phyloP scores from a whole-genome alignment of 768 basidiomycete species.

The Albatrellus ellisii region DNA sequence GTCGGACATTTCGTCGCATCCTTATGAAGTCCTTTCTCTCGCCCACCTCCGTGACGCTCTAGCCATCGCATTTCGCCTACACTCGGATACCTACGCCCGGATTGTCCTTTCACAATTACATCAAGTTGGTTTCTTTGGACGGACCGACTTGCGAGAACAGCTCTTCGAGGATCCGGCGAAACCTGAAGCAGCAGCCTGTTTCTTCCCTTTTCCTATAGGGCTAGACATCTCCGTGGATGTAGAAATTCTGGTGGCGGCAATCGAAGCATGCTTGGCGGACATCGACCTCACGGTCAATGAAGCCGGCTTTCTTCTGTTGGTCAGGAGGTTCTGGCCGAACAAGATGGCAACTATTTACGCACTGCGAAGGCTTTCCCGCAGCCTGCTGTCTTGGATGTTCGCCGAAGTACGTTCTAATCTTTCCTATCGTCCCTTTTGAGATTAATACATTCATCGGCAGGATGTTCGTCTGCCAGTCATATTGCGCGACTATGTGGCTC shows the following conservation, averaged over 20 bases:
- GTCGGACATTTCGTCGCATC: conserved; percentile 23
- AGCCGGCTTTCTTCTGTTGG: conserved; percentile 55
- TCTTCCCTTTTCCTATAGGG: conserved; percentile 57
- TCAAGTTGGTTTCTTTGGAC: conserved; percentile 47
- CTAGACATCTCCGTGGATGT: conserved; percentile 63
- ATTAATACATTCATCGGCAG: conserved; percentile 21
- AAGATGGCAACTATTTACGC: conserved; percentile 63
- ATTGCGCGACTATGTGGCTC: conserved; percentile 54
- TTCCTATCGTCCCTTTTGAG: neutral
- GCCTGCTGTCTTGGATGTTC: conserved; percentile 57
- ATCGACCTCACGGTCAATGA: conserved; percentile 67
- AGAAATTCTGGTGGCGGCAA: conserved; percentile 54
- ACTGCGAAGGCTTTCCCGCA: conserved; percentile 42
- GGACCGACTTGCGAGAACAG: conserved; percentile 23
- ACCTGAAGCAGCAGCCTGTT: conserved; percentile 29
- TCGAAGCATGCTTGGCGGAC: conserved; percentile 60
- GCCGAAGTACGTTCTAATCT: conserved; percentile 38
- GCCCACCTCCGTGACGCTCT: conserved; percentile 49
- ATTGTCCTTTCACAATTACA: conserved; percentile 47
- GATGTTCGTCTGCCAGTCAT: conserved; percentile 55
- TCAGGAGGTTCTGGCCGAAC: conserved; percentile 61
- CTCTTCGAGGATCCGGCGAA: conserved; percentile 25
- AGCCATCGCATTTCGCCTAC: conserved; percentile 42
- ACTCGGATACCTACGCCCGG: conserved; percentile 36
- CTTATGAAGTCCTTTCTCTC: conserved; percentile 46